Evolutionary conservation across 306 rosid species (phyloP), one percentile per base, ranked within the genome.

Genomic region (Sicyos edulis): DNA sequence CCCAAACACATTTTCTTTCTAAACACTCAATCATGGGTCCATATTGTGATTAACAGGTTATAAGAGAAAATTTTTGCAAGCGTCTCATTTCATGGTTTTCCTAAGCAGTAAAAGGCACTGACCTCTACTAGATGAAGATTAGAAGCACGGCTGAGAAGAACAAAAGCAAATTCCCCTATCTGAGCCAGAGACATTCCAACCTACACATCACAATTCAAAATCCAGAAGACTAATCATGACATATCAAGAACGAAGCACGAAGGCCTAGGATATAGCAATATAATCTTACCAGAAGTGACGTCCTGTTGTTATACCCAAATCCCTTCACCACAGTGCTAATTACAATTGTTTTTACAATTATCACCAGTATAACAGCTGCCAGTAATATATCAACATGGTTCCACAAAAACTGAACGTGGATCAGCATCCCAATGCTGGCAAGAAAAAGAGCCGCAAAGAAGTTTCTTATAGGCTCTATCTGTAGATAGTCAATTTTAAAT

Each of bases 361-460:
- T 79, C 84, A 95, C 99, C 84, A 95, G 82, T 78, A 95, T 87
- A 76, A 95, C 99, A 76, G 99, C 83, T 20, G 99, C 99, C 56
- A 95, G 84, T 77, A 95, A 86, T 80, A 95, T 89, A 77, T 95
- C 97, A 68, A 95, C 99, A 59, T 91, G 99, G 80, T 85, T 95
- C 97, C 99, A 95, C 58, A 95, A 97, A 83, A 95, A 95, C 54
- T 91, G 99, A 79, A 95, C 99, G 80, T 95, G 91, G 79, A 95
- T 95, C 75, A 95, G 86, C 99, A 95, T 95, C 82, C 99, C 99
- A 74, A 95, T 91, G 84, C 99, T 95, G 56, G 99, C 99, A 76
- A 95, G 92, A 82, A 95, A 95, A 74, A 95, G 95, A 19, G 99
- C 99, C 1, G 99, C 97, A 75, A 95, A 95, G 59, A 95, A 76